These are phyloP conservation scores for Cyberlindnera mycetangii DNA, from an alignment of 805 yeast genomes.

Conservation along the genomic window DNA sequence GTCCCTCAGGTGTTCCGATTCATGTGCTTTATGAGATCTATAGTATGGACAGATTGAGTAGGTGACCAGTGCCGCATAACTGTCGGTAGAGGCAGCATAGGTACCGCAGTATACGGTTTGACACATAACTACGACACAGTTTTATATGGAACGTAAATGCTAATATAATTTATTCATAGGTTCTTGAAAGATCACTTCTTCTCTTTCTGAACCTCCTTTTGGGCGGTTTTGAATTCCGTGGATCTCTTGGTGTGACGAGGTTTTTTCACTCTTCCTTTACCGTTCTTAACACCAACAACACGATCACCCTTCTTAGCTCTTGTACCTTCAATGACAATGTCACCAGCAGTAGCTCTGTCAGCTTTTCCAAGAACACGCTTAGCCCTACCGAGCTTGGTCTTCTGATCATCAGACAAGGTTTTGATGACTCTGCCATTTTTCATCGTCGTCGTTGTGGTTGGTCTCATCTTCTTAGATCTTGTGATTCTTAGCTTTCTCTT, in stretches of 20 bases:
- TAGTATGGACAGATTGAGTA: too few species aligned
- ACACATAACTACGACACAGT: not conserved
- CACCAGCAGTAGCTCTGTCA: slow-evolving; percentile 68
- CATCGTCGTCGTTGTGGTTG: slow-evolving; percentile 13
- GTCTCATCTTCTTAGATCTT: slow-evolving; percentile 50
- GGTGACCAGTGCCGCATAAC: not conserved
- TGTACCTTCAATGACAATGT: slow-evolving; percentile 58
- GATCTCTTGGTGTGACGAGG: slow-evolving; percentile 47
- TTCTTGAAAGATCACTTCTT: not conserved
- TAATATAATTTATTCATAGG: too few species aligned
- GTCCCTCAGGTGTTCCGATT: too few species aligned
- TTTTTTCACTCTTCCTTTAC: slow-evolving; percentile 44
- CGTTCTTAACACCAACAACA: slow-evolving; percentile 59
- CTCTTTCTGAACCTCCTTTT: slow-evolving; percentile 6
- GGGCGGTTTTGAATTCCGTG: slow-evolving; percentile 36
- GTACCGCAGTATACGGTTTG: not conserved
- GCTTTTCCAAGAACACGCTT: slow-evolving; percentile 71
- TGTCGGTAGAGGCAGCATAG: not conserved
- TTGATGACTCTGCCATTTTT: slow-evolving; percentile 22
- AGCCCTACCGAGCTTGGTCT: slow-evolving; percentile 79
- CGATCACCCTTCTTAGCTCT: slow-evolving; percentile 71
- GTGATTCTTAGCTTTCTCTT: slow-evolving; percentile 70
- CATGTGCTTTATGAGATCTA: too few species aligned
- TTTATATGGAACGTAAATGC: not conserved
- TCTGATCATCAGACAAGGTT: slow-evolving; percentile 60